Evolutionary conservation across 2,329 filamentous ascomycete species (phyloP).

Genomic region (Passalora sequoiae): DNA sequence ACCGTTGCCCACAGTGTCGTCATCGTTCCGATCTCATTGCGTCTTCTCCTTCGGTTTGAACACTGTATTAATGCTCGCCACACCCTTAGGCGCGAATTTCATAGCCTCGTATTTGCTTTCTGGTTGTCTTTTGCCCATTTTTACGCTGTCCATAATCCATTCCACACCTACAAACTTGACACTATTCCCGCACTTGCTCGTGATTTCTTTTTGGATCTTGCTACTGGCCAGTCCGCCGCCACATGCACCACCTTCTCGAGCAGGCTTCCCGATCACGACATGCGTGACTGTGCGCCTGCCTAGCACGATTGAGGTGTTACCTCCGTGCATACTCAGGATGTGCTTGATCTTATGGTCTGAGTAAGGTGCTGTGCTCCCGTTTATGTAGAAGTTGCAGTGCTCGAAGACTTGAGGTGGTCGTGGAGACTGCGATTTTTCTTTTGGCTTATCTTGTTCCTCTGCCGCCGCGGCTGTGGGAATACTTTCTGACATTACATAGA

Average conservation of each 20-base stretch:
- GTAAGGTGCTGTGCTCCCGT: constrained; percentile 79
- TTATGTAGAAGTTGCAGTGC: constrained; percentile 73
- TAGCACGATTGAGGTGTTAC: constrained; percentile 62
- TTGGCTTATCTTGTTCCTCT: constrained; percentile 1
- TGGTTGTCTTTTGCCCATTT: constrained; percentile 65
- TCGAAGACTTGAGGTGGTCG: constrained; percentile 43
- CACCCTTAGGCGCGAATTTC: constrained; percentile 56
- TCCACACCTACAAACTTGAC: constrained; percentile 77
- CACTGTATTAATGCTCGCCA: constrained; percentile 56
- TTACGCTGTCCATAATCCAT: constrained; percentile 83
- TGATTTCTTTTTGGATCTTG: constrained; percentile 79
- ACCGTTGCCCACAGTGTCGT: too few species aligned
- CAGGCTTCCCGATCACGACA: constrained; percentile 68
- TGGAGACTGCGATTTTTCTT: not conserved
- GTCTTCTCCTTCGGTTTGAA: constrained; percentile 19
- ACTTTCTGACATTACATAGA: not conserved
- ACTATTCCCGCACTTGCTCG: constrained; percentile 59
- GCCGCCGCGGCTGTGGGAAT: not conserved
- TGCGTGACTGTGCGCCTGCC: constrained; percentile 74
- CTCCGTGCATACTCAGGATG: constrained; percentile 69
- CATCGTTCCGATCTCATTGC: too few species aligned
- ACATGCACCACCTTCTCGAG: constrained; percentile 44
- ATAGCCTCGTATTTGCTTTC: constrained; percentile 67
- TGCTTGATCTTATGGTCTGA: constrained; percentile 84
- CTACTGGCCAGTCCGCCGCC: constrained; percentile 70